Conservation (phyloP, 208 protist genomes). For the Crithidia acanthocephali region DNA sequence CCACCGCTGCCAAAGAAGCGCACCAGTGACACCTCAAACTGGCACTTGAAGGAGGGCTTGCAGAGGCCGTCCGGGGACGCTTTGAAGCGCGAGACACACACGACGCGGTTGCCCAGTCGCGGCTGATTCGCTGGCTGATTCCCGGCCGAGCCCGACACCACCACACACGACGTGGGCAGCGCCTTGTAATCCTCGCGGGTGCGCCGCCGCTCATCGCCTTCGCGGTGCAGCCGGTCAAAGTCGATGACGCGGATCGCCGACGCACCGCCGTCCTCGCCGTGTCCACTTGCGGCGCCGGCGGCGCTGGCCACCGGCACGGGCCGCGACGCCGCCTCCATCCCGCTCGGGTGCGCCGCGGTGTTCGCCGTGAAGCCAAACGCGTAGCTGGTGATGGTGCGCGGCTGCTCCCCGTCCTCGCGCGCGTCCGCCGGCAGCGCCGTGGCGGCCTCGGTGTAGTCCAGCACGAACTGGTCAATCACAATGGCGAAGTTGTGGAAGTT, state of each 20-base stretch:
- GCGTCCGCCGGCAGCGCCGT: constrained; percentile 17
- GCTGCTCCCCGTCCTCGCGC: constrained; percentile 10
- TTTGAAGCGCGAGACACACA: constrained; percentile 72
- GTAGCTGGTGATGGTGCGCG: constrained; percentile 45
- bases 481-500: constrained; percentile 59
- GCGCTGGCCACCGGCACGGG: constrained; percentile 21
- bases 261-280: not conserved
- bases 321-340: constrained; percentile 15
- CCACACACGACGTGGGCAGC: constrained; percentile 60
- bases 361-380: constrained; percentile 69
- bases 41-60: constrained; percentile 77
- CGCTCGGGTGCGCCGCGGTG: constrained; percentile 16
- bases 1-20: constrained; percentile 43
- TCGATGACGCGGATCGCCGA: constrained; percentile 40
- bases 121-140: constrained; percentile 37
- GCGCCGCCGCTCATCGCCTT: constrained; percentile 45
- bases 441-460: constrained; percentile 51
- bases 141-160: constrained; percentile 48
- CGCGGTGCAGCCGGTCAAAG: constrained; percentile 52
- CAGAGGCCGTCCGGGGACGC: constrained; percentile 65
- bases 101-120: constrained; percentile 50
- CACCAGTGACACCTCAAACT: constrained; percentile 48
- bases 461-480: constrained; percentile 55
- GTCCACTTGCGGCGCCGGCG: not conserved
- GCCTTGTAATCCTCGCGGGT: constrained; percentile 45